phyloP scores from a whole-genome alignment of 805 yeast genomes.

The Candida hispaniensis region DNA sequence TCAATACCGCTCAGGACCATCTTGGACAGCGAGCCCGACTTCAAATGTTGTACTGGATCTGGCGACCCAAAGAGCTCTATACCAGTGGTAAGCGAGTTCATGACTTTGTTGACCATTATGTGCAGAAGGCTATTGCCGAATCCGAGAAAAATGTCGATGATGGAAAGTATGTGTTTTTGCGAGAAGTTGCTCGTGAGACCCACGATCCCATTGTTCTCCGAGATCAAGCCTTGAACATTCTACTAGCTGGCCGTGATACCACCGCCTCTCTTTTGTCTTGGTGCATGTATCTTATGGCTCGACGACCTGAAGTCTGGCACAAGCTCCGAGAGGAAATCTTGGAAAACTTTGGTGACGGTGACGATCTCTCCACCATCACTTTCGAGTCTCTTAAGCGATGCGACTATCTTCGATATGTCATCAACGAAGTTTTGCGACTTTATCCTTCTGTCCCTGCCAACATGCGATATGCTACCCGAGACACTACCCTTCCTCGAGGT shows the following conservation, averaged over 20 bases:
- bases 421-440: constrained; percentile 41
- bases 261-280: constrained; percentile 43
- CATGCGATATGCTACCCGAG: constrained; percentile 36
- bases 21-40: constrained; percentile 19
- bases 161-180: constrained; percentile 38
- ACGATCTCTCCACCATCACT: constrained; percentile 25
- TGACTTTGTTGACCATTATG: constrained; percentile 33
- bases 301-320: constrained; percentile 28
- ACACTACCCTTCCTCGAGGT: constrained; percentile 42
- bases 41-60: constrained; percentile 21
- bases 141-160: constrained; percentile 21
- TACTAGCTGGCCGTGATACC: constrained; percentile 47
- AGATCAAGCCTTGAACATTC: constrained; percentile 41
- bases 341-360: constrained; percentile 29
- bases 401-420: constrained; percentile 37
- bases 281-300: constrained; percentile 36
- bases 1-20: constrained; percentile 20
- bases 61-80: constrained; percentile 26
- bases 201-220: constrained; percentile 38
- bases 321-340: constrained; percentile 33
- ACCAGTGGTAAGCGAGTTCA: constrained; percentile 27
- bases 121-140: constrained; percentile 30
- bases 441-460: constrained; percentile 45
- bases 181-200: constrained; percentile 40
- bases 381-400: constrained; percentile 42